These are phyloP conservation scores for Skeletonema tropicum DNA, from an alignment of 108 stramenopile genomes.

Conservation along the genomic window DNA sequence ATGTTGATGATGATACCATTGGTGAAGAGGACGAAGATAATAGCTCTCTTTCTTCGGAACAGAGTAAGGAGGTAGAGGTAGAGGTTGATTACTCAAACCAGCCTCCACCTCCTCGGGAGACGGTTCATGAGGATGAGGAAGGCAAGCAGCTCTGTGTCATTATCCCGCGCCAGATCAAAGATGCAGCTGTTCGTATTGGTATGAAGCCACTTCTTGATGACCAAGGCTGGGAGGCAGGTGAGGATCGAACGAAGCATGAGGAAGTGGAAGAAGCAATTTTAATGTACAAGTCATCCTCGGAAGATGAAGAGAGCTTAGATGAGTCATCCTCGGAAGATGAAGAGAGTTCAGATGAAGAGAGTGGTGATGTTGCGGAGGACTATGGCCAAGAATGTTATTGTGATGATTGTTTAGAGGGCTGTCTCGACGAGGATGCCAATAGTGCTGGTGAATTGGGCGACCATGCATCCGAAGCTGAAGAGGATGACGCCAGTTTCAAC, in stretches of 20 bases:
- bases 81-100: neutral
- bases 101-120: neutral
- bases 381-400: neutral
- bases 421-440: neutral
- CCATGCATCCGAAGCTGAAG: neutral
- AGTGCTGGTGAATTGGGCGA: neutral
- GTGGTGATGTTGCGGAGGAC: neutral
- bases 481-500: neutral
- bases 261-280: neutral
- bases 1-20: neutral
- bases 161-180: neutral
- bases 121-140: conserved; percentile 11
- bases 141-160: conserved; percentile 1
- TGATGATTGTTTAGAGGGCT: neutral
- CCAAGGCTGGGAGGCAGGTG: neutral
- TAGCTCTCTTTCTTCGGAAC: neutral
- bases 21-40: neutral
- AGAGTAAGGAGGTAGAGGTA: neutral
- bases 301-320: neutral
- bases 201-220: neutral
- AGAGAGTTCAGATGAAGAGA: neutral
- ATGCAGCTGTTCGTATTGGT: neutral
- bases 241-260: neutral
- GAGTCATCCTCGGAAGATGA: no score
- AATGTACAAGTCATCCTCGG: neutral